phyloP scores from a whole-genome alignment of 1,139 yeast species.

The Saccharomyces hybrid region DNA sequence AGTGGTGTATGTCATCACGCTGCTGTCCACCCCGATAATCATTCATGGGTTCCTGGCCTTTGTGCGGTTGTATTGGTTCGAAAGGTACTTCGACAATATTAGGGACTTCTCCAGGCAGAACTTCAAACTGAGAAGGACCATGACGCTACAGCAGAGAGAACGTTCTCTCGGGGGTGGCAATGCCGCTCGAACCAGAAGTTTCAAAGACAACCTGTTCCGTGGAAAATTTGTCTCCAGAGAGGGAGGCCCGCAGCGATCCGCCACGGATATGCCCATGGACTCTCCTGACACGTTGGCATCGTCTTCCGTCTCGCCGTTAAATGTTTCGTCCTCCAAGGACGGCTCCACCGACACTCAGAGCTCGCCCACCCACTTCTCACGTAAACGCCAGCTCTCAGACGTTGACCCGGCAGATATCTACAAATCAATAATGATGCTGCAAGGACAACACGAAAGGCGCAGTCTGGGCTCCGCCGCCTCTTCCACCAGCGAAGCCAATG shows the following conservation, averaged over 20 bases:
- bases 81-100: conserved; percentile 74
- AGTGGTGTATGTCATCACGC: conserved; percentile 47
- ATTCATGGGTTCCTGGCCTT: conserved; percentile 74
- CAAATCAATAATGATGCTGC: conserved; percentile 70
- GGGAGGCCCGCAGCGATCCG: conserved; percentile 3
- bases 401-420: conserved; percentile 75
- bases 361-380: conserved; percentile 6
- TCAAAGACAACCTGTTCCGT: conserved; percentile 25
- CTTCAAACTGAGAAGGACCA: conserved; percentile 68
- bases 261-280: background rate
- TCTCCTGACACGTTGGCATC: background rate
- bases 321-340: background rate
- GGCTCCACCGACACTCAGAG: background rate
- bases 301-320: conserved; percentile 1
- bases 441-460: conserved; percentile 36
- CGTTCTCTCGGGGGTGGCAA: conserved; percentile 36
- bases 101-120: conserved; percentile 63
- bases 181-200: conserved; percentile 24
- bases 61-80: conserved; percentile 79
- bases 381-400: conserved; percentile 36
- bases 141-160: conserved; percentile 42
- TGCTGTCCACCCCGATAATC: conserved; percentile 76
- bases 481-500: conserved; percentile 40
- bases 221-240: conserved; percentile 26
- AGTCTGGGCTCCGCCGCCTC: conserved; percentile 17